A percentile compares a stretch with the other conserved stretches of the same genome.
These are phyloP conservation scores for Zea luxurians DNA, from an alignment of 176 grass and related monocot species.

Conservation along the genomic window DNA sequence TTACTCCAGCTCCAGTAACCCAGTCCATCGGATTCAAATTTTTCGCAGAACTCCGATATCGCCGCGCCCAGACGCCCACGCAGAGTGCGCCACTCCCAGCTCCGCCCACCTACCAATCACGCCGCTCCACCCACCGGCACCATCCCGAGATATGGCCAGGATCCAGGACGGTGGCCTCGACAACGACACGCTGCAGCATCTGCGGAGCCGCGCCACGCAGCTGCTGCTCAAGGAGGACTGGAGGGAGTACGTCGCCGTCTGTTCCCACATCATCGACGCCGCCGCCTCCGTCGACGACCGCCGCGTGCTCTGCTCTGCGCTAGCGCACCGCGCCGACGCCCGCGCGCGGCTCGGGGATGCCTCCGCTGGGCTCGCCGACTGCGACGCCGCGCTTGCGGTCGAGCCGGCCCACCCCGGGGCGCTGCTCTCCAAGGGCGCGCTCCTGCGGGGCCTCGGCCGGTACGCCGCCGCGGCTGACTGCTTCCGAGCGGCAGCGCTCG, in stretches of 20 bases:
- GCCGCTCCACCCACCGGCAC: background rate
- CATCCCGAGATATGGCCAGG: background rate
- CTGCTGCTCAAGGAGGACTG: constrained; percentile 81
- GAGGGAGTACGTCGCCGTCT: constrained; percentile 71
- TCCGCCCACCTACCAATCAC: background rate
- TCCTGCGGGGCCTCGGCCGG: constrained; percentile 58
- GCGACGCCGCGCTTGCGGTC: constrained; percentile 50
- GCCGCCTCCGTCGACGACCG: constrained; percentile 27
- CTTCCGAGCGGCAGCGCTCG: constrained; percentile 46
- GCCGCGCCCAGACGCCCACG: constrained; percentile 24
- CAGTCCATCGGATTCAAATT: constrained; percentile 14
- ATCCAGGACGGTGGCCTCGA: constrained; percentile 35
- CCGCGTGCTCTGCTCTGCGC: constrained; percentile 57
- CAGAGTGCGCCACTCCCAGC: constrained; percentile 31
- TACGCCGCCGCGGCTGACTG: constrained; percentile 57
- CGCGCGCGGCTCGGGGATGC: constrained; percentile 54
- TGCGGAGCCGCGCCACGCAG: constrained; percentile 66
- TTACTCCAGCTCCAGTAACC: constrained; percentile 27
- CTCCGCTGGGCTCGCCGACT: constrained; percentile 58
- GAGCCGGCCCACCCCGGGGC: constrained; percentile 53
- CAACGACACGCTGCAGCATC: constrained; percentile 66
- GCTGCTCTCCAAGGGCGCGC: constrained; percentile 68
- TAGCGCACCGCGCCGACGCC: constrained; percentile 67
- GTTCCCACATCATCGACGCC: constrained; percentile 55
- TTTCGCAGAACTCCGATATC: constrained; percentile 12